Conservation (phyloP, 441 rosid genomes). For the Aleurites moluccanus region DNA sequence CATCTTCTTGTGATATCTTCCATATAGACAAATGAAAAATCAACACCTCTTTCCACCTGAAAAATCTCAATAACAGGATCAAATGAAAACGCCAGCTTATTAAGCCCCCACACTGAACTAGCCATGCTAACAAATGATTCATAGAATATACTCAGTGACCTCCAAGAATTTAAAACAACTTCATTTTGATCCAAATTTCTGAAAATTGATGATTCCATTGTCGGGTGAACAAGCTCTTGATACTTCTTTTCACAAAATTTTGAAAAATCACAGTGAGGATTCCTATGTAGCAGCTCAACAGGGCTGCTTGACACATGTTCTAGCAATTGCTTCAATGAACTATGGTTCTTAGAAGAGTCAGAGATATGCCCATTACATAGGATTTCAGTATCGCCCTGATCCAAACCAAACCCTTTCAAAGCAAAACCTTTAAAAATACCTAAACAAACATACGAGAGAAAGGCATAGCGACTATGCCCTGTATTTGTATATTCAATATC, state of each 20-base stretch:
- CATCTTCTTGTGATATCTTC: slow-evolving; percentile 62
- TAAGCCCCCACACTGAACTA: slow-evolving; percentile 77
- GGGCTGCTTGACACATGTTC: slow-evolving; percentile 61
- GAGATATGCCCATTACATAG: slow-evolving; percentile 39
- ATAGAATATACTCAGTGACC: slow-evolving; percentile 60
- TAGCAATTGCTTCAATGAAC: slow-evolving; percentile 49
- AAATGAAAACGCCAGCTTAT: slow-evolving; percentile 77
- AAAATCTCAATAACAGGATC: slow-evolving; percentile 66
- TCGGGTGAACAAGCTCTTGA: slow-evolving; percentile 63
- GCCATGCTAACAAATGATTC: slow-evolving; percentile 71
- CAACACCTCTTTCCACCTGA: slow-evolving; percentile 56
- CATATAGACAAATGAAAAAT: slow-evolving; percentile 82
- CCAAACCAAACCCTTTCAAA: slow-evolving; percentile 45
- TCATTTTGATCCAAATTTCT: slow-evolving; percentile 57
- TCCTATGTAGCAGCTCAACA: slow-evolving; percentile 43
- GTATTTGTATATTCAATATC: slow-evolving; percentile 52
- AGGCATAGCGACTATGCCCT: slow-evolving; percentile 63
- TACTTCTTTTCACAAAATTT: slow-evolving; percentile 73
- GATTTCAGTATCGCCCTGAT: slow-evolving; percentile 27
- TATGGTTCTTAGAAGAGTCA: slow-evolving; percentile 28
- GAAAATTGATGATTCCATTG: slow-evolving; percentile 73
- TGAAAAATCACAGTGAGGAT: slow-evolving; percentile 58
- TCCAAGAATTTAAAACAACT: slow-evolving; percentile 51
- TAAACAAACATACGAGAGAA: slow-evolving; percentile 73
- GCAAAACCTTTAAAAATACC: slow-evolving; percentile 78